These are phyloP conservation scores for Metarhizium rileyi DNA, from an alignment of 2,329 filamentous ascomycete species.

Conservation along the genomic window DNA sequence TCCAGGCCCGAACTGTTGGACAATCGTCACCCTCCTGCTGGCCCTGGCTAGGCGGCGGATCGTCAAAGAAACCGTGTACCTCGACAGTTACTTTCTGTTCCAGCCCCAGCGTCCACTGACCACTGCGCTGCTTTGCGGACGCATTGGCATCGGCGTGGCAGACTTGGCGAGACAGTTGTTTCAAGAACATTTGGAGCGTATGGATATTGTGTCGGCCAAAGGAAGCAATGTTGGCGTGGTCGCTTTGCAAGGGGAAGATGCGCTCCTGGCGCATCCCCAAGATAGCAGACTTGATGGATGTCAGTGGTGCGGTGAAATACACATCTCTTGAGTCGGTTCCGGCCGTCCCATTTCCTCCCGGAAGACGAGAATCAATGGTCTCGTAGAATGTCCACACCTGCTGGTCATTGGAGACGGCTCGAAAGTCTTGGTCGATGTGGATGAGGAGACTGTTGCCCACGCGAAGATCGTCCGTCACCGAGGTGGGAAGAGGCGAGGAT, in stretches of 20 bases:
- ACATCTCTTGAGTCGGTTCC: conserved; percentile 27
- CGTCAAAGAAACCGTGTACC: conserved; percentile 49
- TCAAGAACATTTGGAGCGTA: conserved; percentile 33
- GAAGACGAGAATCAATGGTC: conserved; percentile 49
- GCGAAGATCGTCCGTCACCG: conserved; percentile 39
- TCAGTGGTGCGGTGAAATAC: conserved; percentile 49
- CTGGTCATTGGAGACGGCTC: conserved; percentile 45
- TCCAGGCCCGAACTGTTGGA: conserved; percentile 37
- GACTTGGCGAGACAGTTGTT: conserved; percentile 24
- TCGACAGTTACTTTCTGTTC: conserved; percentile 47
- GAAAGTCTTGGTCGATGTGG: conserved; percentile 44
- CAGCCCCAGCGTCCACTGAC: conserved; percentile 37
- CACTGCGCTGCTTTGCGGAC: conserved; percentile 11
- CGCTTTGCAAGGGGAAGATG: conserved; percentile 43
- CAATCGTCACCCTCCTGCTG: conserved; percentile 2
- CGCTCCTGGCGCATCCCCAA: conserved; percentile 41
- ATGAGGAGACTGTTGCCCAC: conserved; percentile 40
- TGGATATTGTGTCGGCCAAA: conserved; percentile 40
- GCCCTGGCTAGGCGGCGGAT: conserved; percentile 17
- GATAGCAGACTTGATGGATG: conserved; percentile 46
- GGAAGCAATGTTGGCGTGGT: conserved; percentile 44
- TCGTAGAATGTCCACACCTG: conserved; percentile 55
- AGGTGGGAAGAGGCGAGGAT: conserved; percentile 37
- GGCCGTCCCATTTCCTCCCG: conserved; percentile 21
- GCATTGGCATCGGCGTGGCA: conserved; percentile 22